Conservation (phyloP, 768 basidiomycete species). For the Hysterangium stoloniferum region DNA sequence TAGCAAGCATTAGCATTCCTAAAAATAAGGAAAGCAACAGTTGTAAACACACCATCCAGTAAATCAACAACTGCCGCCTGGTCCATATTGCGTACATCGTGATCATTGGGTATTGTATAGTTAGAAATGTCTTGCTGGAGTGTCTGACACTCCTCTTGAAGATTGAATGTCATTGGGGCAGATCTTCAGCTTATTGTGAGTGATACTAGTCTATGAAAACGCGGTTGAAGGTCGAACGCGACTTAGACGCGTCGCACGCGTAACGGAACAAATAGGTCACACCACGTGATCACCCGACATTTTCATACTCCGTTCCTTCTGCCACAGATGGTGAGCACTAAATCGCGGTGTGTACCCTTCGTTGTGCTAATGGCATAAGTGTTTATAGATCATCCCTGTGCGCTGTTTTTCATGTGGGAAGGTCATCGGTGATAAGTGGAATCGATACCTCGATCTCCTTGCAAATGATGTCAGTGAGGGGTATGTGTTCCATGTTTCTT, state of each 20-base stretch:
- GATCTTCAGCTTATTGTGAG: neutral
- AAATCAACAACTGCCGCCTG: slow-evolving; percentile 34
- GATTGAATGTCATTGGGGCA: slow-evolving; percentile 42
- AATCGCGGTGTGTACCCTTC: neutral
- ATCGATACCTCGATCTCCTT: slow-evolving; percentile 73
- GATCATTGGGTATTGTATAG: slow-evolving; percentile 65
- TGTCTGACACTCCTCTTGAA: slow-evolving; percentile 69
- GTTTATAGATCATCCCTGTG: slow-evolving; percentile 82
- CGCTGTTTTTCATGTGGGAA: slow-evolving; percentile 96
- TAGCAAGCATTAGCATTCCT: slow-evolving; percentile 11
- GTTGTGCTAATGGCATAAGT: neutral
- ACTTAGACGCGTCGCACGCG: neutral
- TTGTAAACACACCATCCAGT: slow-evolving; percentile 46
- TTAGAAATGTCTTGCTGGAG: slow-evolving; percentile 45
- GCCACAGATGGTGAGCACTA: slow-evolving; percentile 7
- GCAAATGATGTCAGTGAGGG: slow-evolving; percentile 81
- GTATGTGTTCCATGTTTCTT: slow-evolving; percentile 42
- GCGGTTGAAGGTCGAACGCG: neutral
- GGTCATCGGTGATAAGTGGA: slow-evolving; percentile 96
- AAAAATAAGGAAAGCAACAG: neutral
- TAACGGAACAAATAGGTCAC: slow-evolving; percentile 2
- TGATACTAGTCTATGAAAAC: too few relatives aligned
- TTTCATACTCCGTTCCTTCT: slow-evolving; percentile 1
- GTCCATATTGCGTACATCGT: slow-evolving; percentile 52
- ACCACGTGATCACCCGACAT: slow-evolving; percentile 2